Percentiles rank a stretch among this genome's conserved stretches.
Evolutionary conservation across 352 stramenopile species (phyloP).

Genomic region (Pythium monospermum): DNA sequence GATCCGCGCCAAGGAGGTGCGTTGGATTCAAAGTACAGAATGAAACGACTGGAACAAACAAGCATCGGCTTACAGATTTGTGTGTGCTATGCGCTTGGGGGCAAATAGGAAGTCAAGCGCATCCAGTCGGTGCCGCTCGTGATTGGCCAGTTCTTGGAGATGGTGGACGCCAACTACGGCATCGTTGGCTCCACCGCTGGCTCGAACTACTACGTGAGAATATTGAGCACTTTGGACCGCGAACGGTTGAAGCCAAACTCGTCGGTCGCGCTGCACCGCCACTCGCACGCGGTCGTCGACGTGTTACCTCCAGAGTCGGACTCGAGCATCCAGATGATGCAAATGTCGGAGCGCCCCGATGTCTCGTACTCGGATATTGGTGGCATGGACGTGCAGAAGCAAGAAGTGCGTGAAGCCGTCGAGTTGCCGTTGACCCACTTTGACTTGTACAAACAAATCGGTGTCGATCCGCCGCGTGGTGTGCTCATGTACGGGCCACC

Average conservation of each 20-base stretch:
- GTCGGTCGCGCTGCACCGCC: slow-evolving; percentile 96
- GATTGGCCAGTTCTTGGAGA: slow-evolving; percentile 99
- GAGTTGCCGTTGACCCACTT: slow-evolving; percentile 99
- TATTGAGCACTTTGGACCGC: slow-evolving; percentile 97
- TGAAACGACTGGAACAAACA: too few species aligned
- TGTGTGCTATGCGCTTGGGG: too few species aligned
- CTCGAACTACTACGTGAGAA: slow-evolving; percentile 99
- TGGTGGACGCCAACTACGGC: slow-evolving; percentile 99
- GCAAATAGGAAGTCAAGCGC: slow-evolving; percentile 92
- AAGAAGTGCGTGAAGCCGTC: slow-evolving; percentile 98
- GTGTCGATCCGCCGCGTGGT: slow-evolving; percentile 98
- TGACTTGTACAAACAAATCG: slow-evolving; percentile 99
- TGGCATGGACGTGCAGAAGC: slow-evolving; percentile 99
- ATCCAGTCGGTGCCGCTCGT: slow-evolving; percentile 99
- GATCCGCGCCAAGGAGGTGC: slow-evolving; percentile 96
- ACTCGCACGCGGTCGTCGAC: slow-evolving; percentile 98
- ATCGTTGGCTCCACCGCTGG: slow-evolving; percentile 97
- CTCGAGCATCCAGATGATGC: slow-evolving; percentile 98
- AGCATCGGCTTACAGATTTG: too few species aligned
- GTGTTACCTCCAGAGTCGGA: slow-evolving; percentile 98
- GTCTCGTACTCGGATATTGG: slow-evolving; percentile 97
- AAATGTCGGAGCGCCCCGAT: slow-evolving; percentile 98
- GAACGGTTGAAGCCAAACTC: slow-evolving; percentile 99
- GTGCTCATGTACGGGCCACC: slow-evolving; percentile 97
- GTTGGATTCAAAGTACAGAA: neutral